Conservation (phyloP, 352 stramenopile genomes). For the Halophytophthora polymorphica region DNA sequence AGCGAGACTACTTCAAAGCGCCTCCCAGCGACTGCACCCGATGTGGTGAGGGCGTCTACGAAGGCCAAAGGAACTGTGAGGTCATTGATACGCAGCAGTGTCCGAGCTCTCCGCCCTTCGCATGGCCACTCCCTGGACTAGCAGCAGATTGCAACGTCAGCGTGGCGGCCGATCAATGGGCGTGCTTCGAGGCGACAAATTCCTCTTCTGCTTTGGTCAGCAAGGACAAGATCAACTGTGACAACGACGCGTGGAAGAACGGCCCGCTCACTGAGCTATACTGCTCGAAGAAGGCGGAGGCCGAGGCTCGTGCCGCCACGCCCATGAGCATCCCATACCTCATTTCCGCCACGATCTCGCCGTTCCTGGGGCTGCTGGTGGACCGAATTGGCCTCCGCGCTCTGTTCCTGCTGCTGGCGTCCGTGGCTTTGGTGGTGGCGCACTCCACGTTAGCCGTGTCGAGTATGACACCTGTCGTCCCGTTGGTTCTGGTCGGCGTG, state of each 20-base stretch:
- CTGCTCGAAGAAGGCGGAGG: constrained; percentile 59
- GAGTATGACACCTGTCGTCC: constrained; percentile 68
- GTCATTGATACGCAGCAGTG: constrained; percentile 39
- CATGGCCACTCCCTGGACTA: constrained; percentile 68
- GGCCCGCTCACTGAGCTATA: constrained; percentile 58
- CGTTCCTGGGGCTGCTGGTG: constrained; percentile 88
- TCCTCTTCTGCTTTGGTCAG: constrained; percentile 44
- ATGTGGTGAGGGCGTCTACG: constrained; percentile 62
- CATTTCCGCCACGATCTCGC: constrained; percentile 87
- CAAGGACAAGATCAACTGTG: constrained; percentile 74
- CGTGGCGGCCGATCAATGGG: constrained; percentile 47
- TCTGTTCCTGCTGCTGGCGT: constrained; percentile 72
- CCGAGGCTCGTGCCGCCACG: constrained; percentile 60
- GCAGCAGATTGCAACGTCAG: constrained; percentile 73
- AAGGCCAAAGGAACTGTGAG: constrained; percentile 42
- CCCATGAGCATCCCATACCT: constrained; percentile 93
- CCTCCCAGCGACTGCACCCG: constrained; percentile 43
- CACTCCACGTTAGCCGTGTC: constrained; percentile 85
- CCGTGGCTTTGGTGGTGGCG: constrained; percentile 73
- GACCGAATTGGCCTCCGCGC: constrained; percentile 87
- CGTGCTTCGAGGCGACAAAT: constrained; percentile 36
- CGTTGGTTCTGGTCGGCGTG: constrained; percentile 88
- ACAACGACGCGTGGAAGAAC: constrained; percentile 66
- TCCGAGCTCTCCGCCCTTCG: constrained; percentile 63
- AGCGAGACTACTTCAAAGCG: constrained; percentile 86